Percentiles rank a stretch among this genome's conserved stretches.
Conservation (phyloP, 2,329 filamentous ascomycete genomes). For the Talaromyces sp. region DNA sequence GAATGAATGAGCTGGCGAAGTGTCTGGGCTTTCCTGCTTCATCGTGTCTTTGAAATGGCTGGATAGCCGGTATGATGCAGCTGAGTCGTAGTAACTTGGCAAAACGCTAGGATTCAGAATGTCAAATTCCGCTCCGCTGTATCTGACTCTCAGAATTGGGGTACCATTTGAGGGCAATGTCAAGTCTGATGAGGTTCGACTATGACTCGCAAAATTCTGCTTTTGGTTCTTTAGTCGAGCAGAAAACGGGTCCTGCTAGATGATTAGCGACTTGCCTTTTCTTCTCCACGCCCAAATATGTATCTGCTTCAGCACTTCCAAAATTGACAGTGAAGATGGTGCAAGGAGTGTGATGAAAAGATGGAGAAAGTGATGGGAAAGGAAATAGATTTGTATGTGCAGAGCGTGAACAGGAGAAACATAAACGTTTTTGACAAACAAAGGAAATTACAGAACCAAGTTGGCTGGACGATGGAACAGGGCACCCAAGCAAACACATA, state of each 20-base stretch:
- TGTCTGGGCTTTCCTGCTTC: not conserved
- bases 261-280: not conserved
- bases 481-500: not conserved
- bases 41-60: not conserved
- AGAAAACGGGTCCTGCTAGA: slow-evolving; percentile 11
- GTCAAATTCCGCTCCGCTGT: slow-evolving; percentile 34
- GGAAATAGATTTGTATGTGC: not conserved
- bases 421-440: not conserved
- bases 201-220: not conserved
- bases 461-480: not conserved
- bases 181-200: slow-evolving; percentile 23
- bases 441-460: not conserved
- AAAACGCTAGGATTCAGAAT: slow-evolving; percentile 29
- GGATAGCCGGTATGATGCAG: not conserved
- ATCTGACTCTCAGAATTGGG: slow-evolving; percentile 26
- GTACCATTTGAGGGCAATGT: slow-evolving; percentile 24
- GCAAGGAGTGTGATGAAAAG: not conserved
- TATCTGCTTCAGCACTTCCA: not conserved
- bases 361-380: not conserved
- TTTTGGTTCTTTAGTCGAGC: slow-evolving; percentile 7
- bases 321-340: not conserved
- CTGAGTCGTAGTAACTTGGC: slow-evolving; percentile 13
- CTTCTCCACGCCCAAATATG: not conserved
- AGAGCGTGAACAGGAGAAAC: not conserved
- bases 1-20: not conserved